Evolutionary conservation across 305 asterid species (phyloP), one percentile per base, ranked within the genome.

Genomic region (Solanum aculeatissimum): DNA sequence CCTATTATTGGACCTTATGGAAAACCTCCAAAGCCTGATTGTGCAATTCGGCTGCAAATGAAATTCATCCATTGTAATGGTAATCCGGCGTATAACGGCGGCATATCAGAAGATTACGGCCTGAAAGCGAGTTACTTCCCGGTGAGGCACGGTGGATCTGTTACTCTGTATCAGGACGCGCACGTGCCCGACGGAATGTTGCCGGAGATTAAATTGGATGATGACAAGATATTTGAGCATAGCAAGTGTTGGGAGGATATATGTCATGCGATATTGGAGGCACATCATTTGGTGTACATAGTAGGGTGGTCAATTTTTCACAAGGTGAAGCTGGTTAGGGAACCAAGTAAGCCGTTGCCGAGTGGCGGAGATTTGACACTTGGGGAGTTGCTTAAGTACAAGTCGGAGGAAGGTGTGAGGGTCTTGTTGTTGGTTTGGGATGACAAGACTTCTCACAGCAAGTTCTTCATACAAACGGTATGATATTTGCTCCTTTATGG

Each of bases 381-480:
- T 57, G 99, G 99, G 9, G 99, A 97, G 25, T 81, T 97, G 93
- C 93, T 97, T 6, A 95, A 94, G 91, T 95, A 93, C 58, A 97
- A 97, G 84, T 95, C 99, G 7, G 94, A 97, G 82, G 99, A 97
- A 89, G 99, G 99, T 42, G 99, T 95, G 25, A 87, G 99, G 86
- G 99, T 97, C 12, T 85, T 95, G 78, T 71, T 97, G 87, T 77
- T 97, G 88, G 99, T 97, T 88, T 97, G 99, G 99, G 99, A 97
- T 85, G 99, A 97, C 57, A 97, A 94, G 89, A 97, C 99, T 88
- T 97, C 99, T 19, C 99, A 97, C 83, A 93, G 88, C 93, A 97
- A 92, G 89, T 93, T 97, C 88, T 92, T 92, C 85, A 88, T 97
- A 80, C 94, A 95, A 9, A 97, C 98, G 86, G 98, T 95, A 83